Evolutionary conservation across 495 filamentous ascomycete genomes (phyloP), one percentile per base, ranked within the genome.

Genomic region (Parmelia sp.): DNA sequence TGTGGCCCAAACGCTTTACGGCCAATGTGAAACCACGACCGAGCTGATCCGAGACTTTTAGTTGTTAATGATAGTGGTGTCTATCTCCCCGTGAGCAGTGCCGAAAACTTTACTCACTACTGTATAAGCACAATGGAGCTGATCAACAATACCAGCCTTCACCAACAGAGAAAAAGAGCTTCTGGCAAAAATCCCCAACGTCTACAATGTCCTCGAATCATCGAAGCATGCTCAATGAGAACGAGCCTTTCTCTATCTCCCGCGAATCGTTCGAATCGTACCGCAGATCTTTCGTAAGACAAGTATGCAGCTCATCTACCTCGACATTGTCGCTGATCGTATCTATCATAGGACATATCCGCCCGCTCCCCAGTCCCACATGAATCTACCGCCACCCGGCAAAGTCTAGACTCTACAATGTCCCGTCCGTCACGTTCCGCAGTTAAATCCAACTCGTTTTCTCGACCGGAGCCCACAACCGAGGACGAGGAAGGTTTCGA

Each of bases 241-340:
- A 91, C 71, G 94, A 97, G 70, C 92, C 90, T 29, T 98, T 98
- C 76, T 90, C 88, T 60, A 98, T 98, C 76, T 96, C 94, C 37
- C 86, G 94, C 68, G 94, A 98, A 76, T 96, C 92, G 12, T 98
- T 97, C 74, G 94, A 98, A 73, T 96, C 93, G 35, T 98, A 98
- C 74, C 84, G 94, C 59, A 87, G 94, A 66, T 97, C 94, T 64
- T 98, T 98, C 78, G 92, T 96, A 82, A 62, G 88, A 79, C 37
- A 29, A 63, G 42, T 31, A 4, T 36, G n/a, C n/a, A 23, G 37
- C 27, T n/a, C 49, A 4, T 37, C 35, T n/a, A 31, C 45, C 42
- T 44, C n/a, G 37, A 37, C 60, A 29, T 59, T 31, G 55, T 69
- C 23, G 67, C 66, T 53, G 25, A 51, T 39, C n/a, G 36, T 2